A percentile compares a stretch with the other conserved stretches of the same genome.
These are phyloP conservation scores for Pyracantha coccinea DNA, from an alignment of 331 rosid genomes.

Conservation along the genomic window DNA sequence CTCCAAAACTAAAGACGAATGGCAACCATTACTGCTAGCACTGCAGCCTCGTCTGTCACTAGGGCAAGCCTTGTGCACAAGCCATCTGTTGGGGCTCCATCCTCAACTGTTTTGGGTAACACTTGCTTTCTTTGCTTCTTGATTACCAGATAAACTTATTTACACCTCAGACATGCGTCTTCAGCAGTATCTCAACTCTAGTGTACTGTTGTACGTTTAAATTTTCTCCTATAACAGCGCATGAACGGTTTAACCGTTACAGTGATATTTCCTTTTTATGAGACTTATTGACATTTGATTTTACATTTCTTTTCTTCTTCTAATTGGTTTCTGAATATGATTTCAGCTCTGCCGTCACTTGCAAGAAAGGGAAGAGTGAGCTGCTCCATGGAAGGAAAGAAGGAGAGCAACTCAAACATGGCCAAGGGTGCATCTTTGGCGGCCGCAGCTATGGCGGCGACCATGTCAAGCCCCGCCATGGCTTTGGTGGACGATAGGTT, in stretches of 20 bases:
- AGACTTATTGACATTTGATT: too few species aligned
- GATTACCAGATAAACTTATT: background rate
- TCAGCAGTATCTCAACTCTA: too few species aligned
- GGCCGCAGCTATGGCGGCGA: constrained; percentile 43
- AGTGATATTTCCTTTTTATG: too few species aligned
- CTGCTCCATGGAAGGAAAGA: constrained; percentile 54
- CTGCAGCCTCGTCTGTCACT: constrained; percentile 40
- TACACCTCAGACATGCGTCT: too few species aligned
- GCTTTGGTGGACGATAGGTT: constrained; percentile 92
- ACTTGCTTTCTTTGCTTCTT: background rate
- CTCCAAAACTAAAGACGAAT: constrained; percentile 19
- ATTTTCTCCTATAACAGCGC: too few species aligned
- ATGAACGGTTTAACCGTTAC: too few species aligned
- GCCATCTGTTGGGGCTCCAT: constrained; percentile 35
- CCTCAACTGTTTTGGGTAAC: constrained; percentile 67
- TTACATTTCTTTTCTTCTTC: background rate
- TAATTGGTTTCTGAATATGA: background rate
- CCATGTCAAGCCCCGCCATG: constrained; percentile 73
- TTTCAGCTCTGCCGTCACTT: constrained; percentile 57
- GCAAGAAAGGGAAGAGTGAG: constrained; percentile 65
- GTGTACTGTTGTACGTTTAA: background rate
- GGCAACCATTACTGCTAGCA: constrained; percentile 71
- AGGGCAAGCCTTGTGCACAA: constrained; percentile 48
- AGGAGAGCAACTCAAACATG: constrained; percentile 26
- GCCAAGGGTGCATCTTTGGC: constrained; percentile 60